Conservation (phyloP, 176 grass and related monocot genomes). For the Cymbopogon citratus region DNA sequence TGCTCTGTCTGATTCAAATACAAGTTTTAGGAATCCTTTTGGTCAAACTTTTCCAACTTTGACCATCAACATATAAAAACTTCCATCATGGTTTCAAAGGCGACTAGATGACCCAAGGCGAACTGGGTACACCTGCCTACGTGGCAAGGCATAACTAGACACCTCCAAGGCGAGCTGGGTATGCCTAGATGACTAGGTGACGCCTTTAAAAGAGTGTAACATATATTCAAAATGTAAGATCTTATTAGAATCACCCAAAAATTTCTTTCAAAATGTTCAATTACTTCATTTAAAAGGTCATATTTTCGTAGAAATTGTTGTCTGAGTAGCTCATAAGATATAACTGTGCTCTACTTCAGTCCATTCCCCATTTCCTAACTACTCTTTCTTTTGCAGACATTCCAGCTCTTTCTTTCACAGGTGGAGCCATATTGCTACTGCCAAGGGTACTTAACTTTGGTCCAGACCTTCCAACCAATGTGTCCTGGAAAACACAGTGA, state of each 20-base stretch:
- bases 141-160: not conserved
- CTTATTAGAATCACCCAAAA: not conserved
- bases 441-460: conserved; percentile 19
- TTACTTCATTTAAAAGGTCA: not conserved
- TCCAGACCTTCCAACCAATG: conserved; percentile 3
- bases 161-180: not conserved
- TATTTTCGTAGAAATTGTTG: not conserved
- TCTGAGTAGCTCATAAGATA: not conserved
- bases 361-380: conserved; percentile 58
- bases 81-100: not conserved
- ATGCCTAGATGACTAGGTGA: not conserved
- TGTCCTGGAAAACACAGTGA: not conserved
- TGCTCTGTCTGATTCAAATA: not conserved
- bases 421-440: conserved; percentile 21
- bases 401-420: no score
- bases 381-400: conserved; percentile 60
- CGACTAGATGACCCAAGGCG: not conserved
- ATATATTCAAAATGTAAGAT: not conserved
- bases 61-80: not conserved
- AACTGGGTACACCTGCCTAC: not conserved
- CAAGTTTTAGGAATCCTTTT: not conserved
- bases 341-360: conserved; percentile 27
- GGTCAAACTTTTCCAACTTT: not conserved
- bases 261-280: not conserved
- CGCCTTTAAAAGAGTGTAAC: not conserved